These are phyloP conservation scores for Melampsora occidentalis DNA, from an alignment of 1,284 basidiomycete genomes.

Conservation along the genomic window DNA sequence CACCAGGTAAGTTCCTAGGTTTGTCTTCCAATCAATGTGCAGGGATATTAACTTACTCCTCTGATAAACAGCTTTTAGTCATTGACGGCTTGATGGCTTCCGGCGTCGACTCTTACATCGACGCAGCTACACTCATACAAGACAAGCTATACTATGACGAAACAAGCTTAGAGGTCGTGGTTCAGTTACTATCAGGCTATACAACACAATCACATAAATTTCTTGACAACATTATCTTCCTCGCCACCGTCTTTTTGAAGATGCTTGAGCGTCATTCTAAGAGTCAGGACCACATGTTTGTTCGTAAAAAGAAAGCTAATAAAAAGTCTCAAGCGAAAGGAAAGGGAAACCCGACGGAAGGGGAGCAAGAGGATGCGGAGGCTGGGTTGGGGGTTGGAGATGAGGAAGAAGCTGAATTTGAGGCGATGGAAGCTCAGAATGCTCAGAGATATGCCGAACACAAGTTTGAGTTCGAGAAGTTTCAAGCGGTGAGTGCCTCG, in stretches of 20 bases:
- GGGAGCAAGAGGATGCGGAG: conserved; percentile 25
- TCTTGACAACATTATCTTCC: conserved; percentile 75
- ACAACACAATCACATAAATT: conserved; percentile 69
- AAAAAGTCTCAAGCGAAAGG: conserved; percentile 58
- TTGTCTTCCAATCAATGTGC: background rate
- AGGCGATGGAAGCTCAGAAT: conserved; percentile 43
- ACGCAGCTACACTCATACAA: conserved; percentile 74
- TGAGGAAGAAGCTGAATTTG: conserved; percentile 62
- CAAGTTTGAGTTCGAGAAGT: conserved; percentile 81
- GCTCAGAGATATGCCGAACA: conserved; percentile 69
- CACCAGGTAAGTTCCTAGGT: conserved; percentile 61
- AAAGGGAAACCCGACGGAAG: conserved; percentile 47
- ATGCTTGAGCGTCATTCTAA: conserved; percentile 85
- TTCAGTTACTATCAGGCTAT: conserved; percentile 71
- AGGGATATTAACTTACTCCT: background rate
- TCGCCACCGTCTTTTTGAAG: conserved; percentile 74
- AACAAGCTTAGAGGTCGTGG: conserved; percentile 79
- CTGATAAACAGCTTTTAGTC: conserved; percentile 62
- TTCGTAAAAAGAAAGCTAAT: conserved; percentile 67
- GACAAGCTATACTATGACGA: conserved; percentile 89
- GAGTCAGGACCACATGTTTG: conserved; percentile 68
- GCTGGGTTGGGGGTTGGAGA: conserved; percentile 53
- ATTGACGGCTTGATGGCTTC: conserved; percentile 65
- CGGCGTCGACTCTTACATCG: conserved; percentile 63
- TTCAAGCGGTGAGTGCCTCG: conserved; percentile 67